phyloP scores from a whole-genome alignment of 768 basidiomycete species.

The Xerocomus brunneocitrinus region DNA sequence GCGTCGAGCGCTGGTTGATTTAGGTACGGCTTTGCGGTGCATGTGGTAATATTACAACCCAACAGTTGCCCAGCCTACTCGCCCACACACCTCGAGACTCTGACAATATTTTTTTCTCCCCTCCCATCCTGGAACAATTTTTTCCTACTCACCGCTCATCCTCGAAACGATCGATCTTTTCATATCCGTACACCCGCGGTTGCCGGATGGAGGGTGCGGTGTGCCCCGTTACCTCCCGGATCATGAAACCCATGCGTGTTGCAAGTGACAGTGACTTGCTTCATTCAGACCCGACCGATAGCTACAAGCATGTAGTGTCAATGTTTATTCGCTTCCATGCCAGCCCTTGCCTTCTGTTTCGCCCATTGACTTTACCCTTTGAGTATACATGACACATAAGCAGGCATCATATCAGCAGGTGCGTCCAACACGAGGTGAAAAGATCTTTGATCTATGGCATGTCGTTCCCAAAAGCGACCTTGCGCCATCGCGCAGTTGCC shows the following conservation, averaged over 20 bases:
- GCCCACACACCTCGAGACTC: conserved; percentile 1
- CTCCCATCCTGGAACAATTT: conserved; percentile 14
- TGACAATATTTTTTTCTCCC: not conserved
- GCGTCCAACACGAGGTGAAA: conserved; percentile 31
- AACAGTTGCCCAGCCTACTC: too few species aligned
- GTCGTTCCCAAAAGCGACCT: conserved; percentile 21
- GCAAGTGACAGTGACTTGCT: conserved; percentile 1
- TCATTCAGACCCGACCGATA: conserved; percentile 9
- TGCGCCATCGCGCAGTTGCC: conserved; percentile 22
- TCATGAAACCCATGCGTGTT: conserved; percentile 18
- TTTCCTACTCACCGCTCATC: conserved; percentile 13
- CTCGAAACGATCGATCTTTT: conserved; percentile 19
- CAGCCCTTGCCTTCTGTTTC: conserved; percentile 22
- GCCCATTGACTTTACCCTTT: conserved; percentile 19
- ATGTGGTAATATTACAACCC: not conserved
- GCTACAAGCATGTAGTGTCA: conserved; percentile 5
- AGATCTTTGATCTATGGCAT: conserved; percentile 27
- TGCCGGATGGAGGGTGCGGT: conserved; percentile 23
- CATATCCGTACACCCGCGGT: conserved; percentile 33
- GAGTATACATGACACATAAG: conserved; percentile 15
- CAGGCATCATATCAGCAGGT: conserved; percentile 27
- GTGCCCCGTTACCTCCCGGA: conserved; percentile 26
- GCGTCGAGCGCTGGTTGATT: conserved; percentile 6
- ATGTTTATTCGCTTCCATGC: conserved; percentile 25
- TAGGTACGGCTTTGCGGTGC: conserved; percentile 11